A percentile compares a stretch with the other conserved stretches of the same genome.
phyloP scores from a whole-genome alignment of 148 eudicot species.

The Chenopodium quinoa region DNA sequence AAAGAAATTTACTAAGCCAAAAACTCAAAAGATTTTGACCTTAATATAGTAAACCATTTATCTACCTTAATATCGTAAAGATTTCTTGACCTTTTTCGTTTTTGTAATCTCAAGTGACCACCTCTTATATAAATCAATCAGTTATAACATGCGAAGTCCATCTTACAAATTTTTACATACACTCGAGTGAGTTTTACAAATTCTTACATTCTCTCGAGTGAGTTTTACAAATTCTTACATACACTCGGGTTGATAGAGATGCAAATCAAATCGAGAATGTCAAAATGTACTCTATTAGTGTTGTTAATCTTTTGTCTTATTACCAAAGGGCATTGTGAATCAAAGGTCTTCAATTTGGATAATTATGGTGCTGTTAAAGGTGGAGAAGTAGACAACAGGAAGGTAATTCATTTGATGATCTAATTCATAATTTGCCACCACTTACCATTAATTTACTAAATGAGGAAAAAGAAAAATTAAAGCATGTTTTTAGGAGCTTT shows the following conservation, averaged over 20 bases:
- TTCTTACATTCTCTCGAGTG: background rate
- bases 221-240: background rate
- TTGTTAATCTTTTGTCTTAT: conserved; percentile 18
- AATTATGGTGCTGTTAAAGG: conserved; percentile 33
- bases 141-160: background rate
- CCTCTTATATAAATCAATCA: background rate
- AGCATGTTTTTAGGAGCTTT: background rate
- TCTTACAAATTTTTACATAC: no score
- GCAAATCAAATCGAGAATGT: background rate
- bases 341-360: conserved; percentile 29
- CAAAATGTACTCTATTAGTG: background rate
- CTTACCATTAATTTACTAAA: no score
- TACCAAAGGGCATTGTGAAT: conserved; percentile 24
- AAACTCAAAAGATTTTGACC: background rate
- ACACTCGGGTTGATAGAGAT: background rate
- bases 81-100: conserved; percentile 1
- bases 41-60: background rate
- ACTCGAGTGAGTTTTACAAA: background rate
- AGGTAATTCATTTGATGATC: conserved; percentile 26
- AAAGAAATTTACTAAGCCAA: background rate
- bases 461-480: background rate
- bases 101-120: background rate
- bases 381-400: conserved; percentile 10
- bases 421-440: background rate
- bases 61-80: background rate